Base-by-base conservation (phyloP, 345 rosid genomes). In the Eucalyptus cloeziana region DNA sequence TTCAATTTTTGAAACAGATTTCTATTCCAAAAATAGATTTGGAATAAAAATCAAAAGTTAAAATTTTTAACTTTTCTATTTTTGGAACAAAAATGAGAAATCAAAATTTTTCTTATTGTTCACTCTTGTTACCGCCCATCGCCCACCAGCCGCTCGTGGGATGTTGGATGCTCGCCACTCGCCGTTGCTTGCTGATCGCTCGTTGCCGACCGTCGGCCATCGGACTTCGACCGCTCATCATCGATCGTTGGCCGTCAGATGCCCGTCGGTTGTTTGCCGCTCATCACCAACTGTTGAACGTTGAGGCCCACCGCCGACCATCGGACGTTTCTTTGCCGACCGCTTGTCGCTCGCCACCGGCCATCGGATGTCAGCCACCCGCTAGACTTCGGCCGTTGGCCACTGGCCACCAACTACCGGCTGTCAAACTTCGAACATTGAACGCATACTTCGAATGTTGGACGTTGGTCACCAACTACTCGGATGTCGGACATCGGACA, bases 321-420 rank as follows among this genome's bases (percentile, higher is more conserved):
- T 2, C 1, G 0, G 19, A 50, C 0, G 3, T 50, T 50, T 1
- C n/a, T n/a, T n/a, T n/a, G 7, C 7, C 1, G 3, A 50, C 0
- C 3, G 7, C 52, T 3, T 1, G 19, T 50, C 0, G 19, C 52
- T 50, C 3, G 3, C 19, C 52, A 50, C 19, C 3, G 0, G 1
- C 17, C 6, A 2, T 4, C 0, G 1, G 1, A 49, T 49, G 49
- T 11, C 13, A 13, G 2, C 13, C 49, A 13, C 0, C 12, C 13
- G 49, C 5, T 12, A 14, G 49, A 49, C 51, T 49, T 49, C 6
- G 16, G 51, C 51, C 2, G 0, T 50, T 15, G 4, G 49, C 49
- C 49, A 47, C 40, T 37, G 17, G 17, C 2, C 51, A 5, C 17
- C 3, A 2, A 1, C 17, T 0, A 0, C 3, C 3, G 0, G 3